Base-by-base conservation (phyloP, 1,284 basidiomycete genomes). In the Agroathelia rolfsii region DNA sequence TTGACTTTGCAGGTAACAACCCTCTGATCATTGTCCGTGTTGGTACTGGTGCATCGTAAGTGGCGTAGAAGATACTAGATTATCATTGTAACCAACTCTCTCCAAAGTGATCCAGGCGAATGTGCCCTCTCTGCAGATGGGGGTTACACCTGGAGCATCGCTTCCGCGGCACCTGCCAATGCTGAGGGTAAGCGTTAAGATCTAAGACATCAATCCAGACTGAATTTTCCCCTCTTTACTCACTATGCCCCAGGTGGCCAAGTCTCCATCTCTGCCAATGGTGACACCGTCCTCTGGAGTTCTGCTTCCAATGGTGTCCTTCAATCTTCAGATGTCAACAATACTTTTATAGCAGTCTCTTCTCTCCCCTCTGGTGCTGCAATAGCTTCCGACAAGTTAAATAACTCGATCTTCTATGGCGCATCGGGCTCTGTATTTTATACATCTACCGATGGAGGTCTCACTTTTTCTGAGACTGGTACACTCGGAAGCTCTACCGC, bases 301-400 rank as follows among this genome's bases (percentile, higher is more conserved):
- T 69, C 70, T 5, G 50, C 46, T n/a, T 41, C 48, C 27, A 63
- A 64, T 30, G 67, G 69, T 23, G 62, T 71, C 16, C 52, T 62
- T 36, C 65, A 74, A 6, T 76, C 74, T 4, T n/a, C n/a, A n/a
- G 62, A 66, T 33, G 62, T 62, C 42, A 63, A 61, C 5, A 58
- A 55, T 28, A 35, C 67, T 2, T 77, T 77, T 48, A 51, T 55
- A 2, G 43, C 59, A 3, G 71, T 76, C 24, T 45, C 67, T 1
- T 55, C 62, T 8, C 58, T 79, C 3, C 72, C 73, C 2, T 56
- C 66, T 5, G 55, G 52, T 27, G 64, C 72, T 0, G 60, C 56
- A 10, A 76, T 77, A 39, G 72, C 72, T 4, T 70, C 74, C 3
- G 75, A 77, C 52, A 76, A 76, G 52, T 58, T 59, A 42, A 66